A percentile compares a stretch with the other conserved stretches of the same genome.
phyloP scores from a whole-genome alignment of 345 rosid species.

The Eucalyptus tenuipes region DNA sequence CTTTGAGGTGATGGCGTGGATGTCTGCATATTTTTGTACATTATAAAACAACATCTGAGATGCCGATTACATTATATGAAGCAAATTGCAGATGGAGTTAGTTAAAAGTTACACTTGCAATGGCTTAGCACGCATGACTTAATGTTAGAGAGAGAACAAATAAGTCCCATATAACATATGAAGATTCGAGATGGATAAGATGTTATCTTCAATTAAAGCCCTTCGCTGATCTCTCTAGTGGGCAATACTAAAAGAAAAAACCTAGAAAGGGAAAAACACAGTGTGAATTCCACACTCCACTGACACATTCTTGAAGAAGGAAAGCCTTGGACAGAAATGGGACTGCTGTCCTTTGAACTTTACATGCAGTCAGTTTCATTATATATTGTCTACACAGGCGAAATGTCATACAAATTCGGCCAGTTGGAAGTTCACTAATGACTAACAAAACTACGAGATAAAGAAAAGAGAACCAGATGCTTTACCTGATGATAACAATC shows the following conservation, averaged over 20 bases:
- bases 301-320: neutral
- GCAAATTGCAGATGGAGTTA: no score
- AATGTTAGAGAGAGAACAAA: no score
- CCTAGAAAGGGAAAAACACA: neutral
- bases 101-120: no score
- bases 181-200: neutral
- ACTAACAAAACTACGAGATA: neutral
- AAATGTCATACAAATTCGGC: neutral
- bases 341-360: no score
- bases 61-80: no score
- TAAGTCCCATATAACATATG: neutral
- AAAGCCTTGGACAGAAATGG: no score
- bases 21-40: no score
- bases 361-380: neutral
- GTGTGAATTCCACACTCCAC: neutral
- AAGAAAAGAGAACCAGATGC: neutral
- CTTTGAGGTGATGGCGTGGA: no score
- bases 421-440: neutral
- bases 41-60: no score
- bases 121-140: no score
- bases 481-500: neutral
- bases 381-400: neutral
- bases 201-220: neutral
- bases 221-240: neutral
- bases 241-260: neutral